phyloP scores from a whole-genome alignment of 1,284 basidiomycete genomes.

The Papiliotrema terrestris region DNA sequence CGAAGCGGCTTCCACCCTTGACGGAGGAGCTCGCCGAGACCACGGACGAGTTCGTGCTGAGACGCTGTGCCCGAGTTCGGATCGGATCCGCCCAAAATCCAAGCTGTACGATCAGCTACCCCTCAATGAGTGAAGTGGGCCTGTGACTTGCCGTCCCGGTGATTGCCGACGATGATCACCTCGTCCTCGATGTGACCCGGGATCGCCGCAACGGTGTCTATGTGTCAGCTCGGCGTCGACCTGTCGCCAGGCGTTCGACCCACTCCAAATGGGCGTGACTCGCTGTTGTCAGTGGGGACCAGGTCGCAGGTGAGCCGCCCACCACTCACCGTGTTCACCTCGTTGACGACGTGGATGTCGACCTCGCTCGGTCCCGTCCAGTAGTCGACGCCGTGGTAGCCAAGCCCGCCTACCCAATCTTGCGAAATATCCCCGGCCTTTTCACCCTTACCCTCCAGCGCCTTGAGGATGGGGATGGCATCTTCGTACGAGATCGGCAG shows the following conservation, averaged over 20 bases:
- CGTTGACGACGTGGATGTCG: conserved; percentile 49
- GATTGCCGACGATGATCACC: conserved; percentile 78
- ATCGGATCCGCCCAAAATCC: conserved; percentile 74
- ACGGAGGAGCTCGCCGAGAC: conserved; percentile 68
- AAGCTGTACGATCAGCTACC: conserved; percentile 25
- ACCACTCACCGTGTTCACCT: conserved; percentile 58
- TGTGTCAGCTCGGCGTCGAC: conserved; percentile 53
- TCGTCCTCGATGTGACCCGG: conserved; percentile 85
- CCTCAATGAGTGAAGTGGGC: neutral
- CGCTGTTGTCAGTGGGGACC: conserved; percentile 44
- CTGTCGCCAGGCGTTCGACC: neutral
- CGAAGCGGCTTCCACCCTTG: conserved; percentile 85
- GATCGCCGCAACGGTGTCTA: conserved; percentile 76
- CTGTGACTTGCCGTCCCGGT: conserved; percentile 66
- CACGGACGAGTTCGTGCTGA: conserved; percentile 76
- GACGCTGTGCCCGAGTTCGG: conserved; percentile 83
- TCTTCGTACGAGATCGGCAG: conserved; percentile 54
- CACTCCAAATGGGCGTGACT: conserved; percentile 56
- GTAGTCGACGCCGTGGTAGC: conserved; percentile 51
- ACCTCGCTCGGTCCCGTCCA: conserved; percentile 54
- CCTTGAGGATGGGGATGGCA: conserved; percentile 52
- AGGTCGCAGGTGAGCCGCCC: neutral
- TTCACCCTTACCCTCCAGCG: conserved; percentile 45
- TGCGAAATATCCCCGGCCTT: conserved; percentile 44
- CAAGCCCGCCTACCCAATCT: conserved; percentile 52